Conservation (phyloP, 306 rosid species). For the Fragaria nilgerrensis region DNA sequence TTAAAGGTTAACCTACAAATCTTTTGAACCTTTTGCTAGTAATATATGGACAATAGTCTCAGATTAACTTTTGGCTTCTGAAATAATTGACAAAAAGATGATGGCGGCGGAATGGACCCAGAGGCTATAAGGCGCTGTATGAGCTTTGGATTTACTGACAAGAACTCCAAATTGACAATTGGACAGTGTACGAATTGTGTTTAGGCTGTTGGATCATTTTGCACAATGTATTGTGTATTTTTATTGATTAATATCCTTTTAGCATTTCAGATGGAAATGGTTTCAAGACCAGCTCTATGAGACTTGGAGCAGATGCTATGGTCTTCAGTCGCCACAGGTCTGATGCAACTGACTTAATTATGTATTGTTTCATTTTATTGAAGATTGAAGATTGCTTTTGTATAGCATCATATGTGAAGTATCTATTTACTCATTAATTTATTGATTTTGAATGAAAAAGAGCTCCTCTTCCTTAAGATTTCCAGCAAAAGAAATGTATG, state of each 20-base stretch:
- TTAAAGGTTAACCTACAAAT: conserved; percentile 52
- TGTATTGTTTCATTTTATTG: background rate
- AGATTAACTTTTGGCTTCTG: conserved; percentile 18
- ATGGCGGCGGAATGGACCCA: conserved; percentile 95
- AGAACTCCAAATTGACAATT: conserved; percentile 61
- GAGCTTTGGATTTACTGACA: conserved; percentile 94
- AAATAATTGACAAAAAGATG: conserved; percentile 48
- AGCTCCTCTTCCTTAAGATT: background rate
- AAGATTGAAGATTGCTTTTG: background rate
- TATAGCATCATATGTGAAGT: background rate
- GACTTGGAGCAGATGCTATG: conserved; percentile 94
- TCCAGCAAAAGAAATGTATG: background rate
- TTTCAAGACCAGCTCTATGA: conserved; percentile 91
- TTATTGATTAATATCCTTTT: conserved; percentile 35
- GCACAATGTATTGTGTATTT: conserved; percentile 4
- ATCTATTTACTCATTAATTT: background rate
- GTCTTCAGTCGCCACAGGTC: conserved; percentile 82
- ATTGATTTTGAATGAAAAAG: background rate
- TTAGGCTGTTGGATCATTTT: conserved; percentile 18
- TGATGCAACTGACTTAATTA: conserved; percentile 9
- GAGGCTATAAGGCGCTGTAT: conserved; percentile 77
- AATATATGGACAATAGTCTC: conserved; percentile 1
- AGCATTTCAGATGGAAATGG: conserved; percentile 90
- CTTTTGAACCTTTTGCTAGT: background rate
- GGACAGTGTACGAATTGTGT: conserved; percentile 71